Evolutionary conservation across 106 monocot species (phyloP).

Genomic region (Narthecium ossifragum): DNA sequence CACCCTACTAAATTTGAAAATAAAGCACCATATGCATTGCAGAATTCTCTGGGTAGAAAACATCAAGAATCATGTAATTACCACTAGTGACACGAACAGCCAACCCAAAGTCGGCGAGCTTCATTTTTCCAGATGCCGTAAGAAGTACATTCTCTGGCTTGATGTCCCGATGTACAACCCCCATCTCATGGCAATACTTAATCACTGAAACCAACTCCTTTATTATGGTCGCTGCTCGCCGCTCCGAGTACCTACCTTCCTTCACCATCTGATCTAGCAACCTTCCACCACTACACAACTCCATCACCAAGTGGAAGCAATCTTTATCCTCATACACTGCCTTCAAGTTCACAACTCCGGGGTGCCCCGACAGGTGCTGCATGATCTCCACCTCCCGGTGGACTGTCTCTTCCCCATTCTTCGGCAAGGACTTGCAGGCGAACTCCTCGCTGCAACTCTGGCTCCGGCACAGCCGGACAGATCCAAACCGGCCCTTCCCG

Average conservation of each 20-base stretch:
- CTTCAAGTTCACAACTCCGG: constrained; percentile 63
- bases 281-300: constrained; percentile 76
- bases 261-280: constrained; percentile 59
- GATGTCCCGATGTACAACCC: constrained; percentile 88
- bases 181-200: constrained; percentile 98
- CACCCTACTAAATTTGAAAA: no score
- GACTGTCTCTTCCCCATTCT: constrained; percentile 85
- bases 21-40: background rate
- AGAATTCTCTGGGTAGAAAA: background rate
- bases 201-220: constrained; percentile 68
- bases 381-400: constrained; percentile 97
- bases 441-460: constrained; percentile 43
- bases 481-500: constrained; percentile 86
- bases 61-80: constrained; percentile 12
- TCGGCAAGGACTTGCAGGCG: constrained; percentile 72
- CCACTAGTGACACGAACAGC: constrained; percentile 72
- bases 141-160: constrained; percentile 95
- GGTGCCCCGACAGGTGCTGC: constrained; percentile 96
- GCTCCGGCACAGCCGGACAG: constrained; percentile 53
- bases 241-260: constrained; percentile 67
- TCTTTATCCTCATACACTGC: constrained; percentile 82
- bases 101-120: constrained; percentile 94
- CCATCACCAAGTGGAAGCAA: constrained; percentile 82
- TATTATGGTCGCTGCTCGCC: constrained; percentile 47
- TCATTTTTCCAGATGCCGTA: constrained; percentile 50